Base-by-base conservation (phyloP, 73 alveolate species). In the Paramecium octaurelia region DNA sequence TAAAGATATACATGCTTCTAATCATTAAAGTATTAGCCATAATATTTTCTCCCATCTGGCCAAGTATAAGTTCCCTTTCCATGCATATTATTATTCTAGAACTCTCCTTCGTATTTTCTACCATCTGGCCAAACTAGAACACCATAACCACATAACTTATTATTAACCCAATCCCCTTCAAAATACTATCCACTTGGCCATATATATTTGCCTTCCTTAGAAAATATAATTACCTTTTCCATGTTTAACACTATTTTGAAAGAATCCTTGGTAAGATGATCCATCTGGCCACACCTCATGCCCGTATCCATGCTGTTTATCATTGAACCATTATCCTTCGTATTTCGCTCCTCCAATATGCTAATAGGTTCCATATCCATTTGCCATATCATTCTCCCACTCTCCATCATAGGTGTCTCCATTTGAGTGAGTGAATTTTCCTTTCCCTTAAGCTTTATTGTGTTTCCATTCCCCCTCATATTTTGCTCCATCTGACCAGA, bases 161-260 rank as follows among this genome's bases (percentile, higher is more conserved):
- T 96, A 34, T 95, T 83, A 84, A 86, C 92, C 97, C 98, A 95
- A 76, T 96, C 93, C 31, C 98, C 98, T 64, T 92, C 96, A 93
- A 95, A 96, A 86, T 73, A 75, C 14, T 96, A 84, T 46, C 97
- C 96, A 93, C 93, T 98, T 18, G 93, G 85, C 97, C 98, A 96
- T 80, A 86, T 76, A 86, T 94, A 94, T 38, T 64, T 93, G 4
- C 97, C 97, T 46, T 14, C 43, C 23, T 96, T 96, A n/a, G 20
- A 57, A 1, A 38, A 86, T 94, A 64, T 93, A 86, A 44, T 92
- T 35, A 46, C 85, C 75, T 50, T 36, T 76, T 10, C 97, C 96
- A 80, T 96, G 94, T 80, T 94, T 93, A 43, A 29, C 70, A 23
- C 97, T 96, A 29, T 75, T 60, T 84, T 93, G 76, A 38, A 64